These are phyloP conservation scores for Cyanodermella asteris DNA, from an alignment of 2,329 filamentous ascomycete genomes.

Conservation along the genomic window DNA sequence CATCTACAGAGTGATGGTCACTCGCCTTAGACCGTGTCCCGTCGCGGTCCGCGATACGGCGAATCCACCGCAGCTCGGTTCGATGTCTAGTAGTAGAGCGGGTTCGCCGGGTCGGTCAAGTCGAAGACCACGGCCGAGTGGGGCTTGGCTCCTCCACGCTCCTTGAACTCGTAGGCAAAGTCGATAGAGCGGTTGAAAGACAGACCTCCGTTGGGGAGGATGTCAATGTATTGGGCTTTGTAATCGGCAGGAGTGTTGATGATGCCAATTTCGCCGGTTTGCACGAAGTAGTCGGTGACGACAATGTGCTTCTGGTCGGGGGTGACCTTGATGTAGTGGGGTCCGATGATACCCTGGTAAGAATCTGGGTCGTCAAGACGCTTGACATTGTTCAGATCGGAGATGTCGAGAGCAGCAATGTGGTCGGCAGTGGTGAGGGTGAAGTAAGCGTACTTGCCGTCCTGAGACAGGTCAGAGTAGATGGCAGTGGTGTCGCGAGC, in stretches of 20 bases:
- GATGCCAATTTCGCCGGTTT: conserved; percentile 37
- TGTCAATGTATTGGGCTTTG: conserved; percentile 40
- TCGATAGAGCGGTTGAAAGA: conserved; percentile 38
- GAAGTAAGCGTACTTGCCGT: conserved; percentile 36
- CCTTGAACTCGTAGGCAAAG: conserved; percentile 30
- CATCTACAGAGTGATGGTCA: too few relatives aligned
- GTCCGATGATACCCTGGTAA: conserved; percentile 35
- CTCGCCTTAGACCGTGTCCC: too few relatives aligned
- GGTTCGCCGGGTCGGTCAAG: conserved; percentile 30
- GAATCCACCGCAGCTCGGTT: too few relatives aligned
- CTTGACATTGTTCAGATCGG: conserved; percentile 35
- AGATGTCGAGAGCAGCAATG: conserved; percentile 39
- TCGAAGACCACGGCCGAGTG: conserved; percentile 36
- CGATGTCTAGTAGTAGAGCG: conserved; percentile 29
- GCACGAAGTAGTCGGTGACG: conserved; percentile 45
- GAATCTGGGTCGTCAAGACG: conserved; percentile 38
- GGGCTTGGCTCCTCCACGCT: conserved; percentile 34
- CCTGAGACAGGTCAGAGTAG: conserved; percentile 36
- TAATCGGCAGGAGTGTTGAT: conserved; percentile 40
- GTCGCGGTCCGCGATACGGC: too few relatives aligned
- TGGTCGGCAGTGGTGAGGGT: conserved; percentile 40
- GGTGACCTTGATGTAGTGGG: conserved; percentile 42
- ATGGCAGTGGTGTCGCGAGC: conserved; percentile 35
- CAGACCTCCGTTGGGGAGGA: conserved; percentile 31
- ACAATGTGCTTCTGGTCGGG: conserved; percentile 42